Conservation (phyloP, 1,139 yeast genomes). For the Hyphopichia pseudoburtonii region DNA sequence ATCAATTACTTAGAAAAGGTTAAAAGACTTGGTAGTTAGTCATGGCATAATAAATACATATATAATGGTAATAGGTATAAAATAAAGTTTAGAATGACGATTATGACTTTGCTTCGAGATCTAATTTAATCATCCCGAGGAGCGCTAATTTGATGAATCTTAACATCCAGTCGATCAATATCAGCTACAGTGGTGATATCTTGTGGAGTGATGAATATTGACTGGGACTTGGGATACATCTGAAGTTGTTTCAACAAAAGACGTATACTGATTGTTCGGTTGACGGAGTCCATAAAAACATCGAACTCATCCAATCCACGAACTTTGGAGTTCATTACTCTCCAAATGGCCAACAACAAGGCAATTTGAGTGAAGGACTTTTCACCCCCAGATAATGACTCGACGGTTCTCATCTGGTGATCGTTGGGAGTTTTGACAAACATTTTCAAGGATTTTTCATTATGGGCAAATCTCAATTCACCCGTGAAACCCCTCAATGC, state of each 20-base stretch:
- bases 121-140: conserved; percentile 34
- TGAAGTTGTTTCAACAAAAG: conserved; percentile 69
- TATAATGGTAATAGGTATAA: background rate
- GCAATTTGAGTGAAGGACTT: conserved; percentile 93
- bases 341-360: conserved; percentile 86
- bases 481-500: conserved; percentile 78
- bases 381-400: conserved; percentile 94
- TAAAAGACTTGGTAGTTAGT: background rate
- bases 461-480: conserved; percentile 59
- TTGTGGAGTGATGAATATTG: conserved; percentile 93
- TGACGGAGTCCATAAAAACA: conserved; percentile 95
- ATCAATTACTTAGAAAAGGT: background rate
- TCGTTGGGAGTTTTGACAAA: conserved; percentile 62
- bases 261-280: conserved; percentile 76
- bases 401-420: conserved; percentile 64
- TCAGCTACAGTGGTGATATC: conserved; percentile 80
- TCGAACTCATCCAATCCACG: conserved; percentile 96
- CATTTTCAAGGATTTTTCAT: conserved; percentile 50
- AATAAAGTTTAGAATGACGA: background rate
- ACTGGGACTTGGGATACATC: conserved; percentile 68
- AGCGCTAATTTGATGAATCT: conserved; percentile 68
- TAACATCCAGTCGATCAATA: conserved; percentile 59
- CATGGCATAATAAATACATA: background rate
- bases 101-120: background rate
- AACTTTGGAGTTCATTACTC: conserved; percentile 81